These are phyloP conservation scores for Coemansia sp. DNA, from an alignment of 192 early-diverging fungal genomes.

Conservation along the genomic window DNA sequence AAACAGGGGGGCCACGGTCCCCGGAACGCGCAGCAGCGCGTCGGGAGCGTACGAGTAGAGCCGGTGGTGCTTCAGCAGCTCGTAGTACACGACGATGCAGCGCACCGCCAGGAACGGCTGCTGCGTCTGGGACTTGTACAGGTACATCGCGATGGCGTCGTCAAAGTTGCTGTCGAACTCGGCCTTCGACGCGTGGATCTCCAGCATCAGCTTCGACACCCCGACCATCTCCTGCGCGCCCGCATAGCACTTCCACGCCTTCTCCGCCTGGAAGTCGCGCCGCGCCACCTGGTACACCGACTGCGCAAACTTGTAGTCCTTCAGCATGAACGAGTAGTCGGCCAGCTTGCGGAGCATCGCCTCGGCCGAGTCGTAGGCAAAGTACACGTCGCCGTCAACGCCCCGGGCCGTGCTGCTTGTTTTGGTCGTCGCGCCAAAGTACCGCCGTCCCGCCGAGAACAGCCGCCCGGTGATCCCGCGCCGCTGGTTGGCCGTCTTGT, in stretches of 20 bases:
- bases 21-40: conserved; percentile 49
- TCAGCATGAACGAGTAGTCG: conserved; percentile 96
- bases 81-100: conserved; percentile 75
- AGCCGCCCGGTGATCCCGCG: conserved; percentile 88
- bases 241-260: conserved; percentile 75
- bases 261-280: conserved; percentile 79
- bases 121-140: conserved; percentile 57
- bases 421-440: conserved; percentile 66
- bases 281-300: conserved; percentile 87
- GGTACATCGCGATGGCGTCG: conserved; percentile 70
- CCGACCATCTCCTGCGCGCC: conserved; percentile 91
- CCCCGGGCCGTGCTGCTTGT: conserved; percentile 21
- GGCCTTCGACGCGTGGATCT: conserved; percentile 57
- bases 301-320: conserved; percentile 88
- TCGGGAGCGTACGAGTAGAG: conserved; percentile 70
- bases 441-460: conserved; percentile 78
- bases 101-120: conserved; percentile 68
- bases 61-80: conserved; percentile 71
- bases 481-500: conserved; percentile 84
- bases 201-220: conserved; percentile 71
- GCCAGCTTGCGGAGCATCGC: conserved; percentile 88
- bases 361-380: conserved; percentile 79
- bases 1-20: conserved; percentile 61
- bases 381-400: conserved; percentile 46
- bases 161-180: conserved; percentile 65